Conservation (phyloP, 176 grass and related monocot species). For the Rhynchospora tenuis region DNA sequence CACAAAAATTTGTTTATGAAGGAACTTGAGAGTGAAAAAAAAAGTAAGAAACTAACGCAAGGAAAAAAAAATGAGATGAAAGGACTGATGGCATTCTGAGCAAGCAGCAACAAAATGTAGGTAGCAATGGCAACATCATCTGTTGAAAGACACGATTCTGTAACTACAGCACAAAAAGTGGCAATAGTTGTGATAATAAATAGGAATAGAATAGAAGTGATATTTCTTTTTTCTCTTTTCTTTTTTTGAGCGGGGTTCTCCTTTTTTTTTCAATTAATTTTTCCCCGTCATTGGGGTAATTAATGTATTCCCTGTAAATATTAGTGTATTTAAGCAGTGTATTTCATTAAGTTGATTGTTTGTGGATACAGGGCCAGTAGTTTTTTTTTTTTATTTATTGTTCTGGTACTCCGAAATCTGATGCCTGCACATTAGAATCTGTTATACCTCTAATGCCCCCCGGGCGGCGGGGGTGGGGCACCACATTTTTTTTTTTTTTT, state of each 20-base stretch:
- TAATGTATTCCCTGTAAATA: constrained; percentile 27
- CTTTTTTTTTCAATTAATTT: neutral
- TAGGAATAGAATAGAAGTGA: constrained; percentile 26
- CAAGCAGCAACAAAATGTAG: neutral
- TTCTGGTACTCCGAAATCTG: neutral
- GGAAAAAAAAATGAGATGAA: neutral
- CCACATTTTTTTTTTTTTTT: too few relatives aligned
- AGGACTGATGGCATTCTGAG: neutral
- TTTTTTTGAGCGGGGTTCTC: constrained; percentile 27
- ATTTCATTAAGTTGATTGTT: neutral
- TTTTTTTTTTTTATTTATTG: neutral
- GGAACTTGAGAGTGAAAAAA: neutral
- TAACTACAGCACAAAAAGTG: constrained; percentile 45
- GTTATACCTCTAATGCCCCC: neutral
- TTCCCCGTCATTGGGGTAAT: neutral
- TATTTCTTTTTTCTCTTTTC: constrained; percentile 55
- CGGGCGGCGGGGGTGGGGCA: too few relatives aligned
- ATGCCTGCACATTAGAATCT: neutral
- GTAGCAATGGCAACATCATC: neutral
- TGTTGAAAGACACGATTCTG: constrained; percentile 12
- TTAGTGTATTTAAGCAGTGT: constrained; percentile 10
- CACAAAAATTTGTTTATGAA: neutral
- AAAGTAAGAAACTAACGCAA: neutral
- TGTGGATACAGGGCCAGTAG: constrained; percentile 1
- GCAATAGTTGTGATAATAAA: constrained; percentile 45